Base-by-base conservation (phyloP, 495 filamentous ascomycete species). In the Jackrogersella minutella region DNA sequence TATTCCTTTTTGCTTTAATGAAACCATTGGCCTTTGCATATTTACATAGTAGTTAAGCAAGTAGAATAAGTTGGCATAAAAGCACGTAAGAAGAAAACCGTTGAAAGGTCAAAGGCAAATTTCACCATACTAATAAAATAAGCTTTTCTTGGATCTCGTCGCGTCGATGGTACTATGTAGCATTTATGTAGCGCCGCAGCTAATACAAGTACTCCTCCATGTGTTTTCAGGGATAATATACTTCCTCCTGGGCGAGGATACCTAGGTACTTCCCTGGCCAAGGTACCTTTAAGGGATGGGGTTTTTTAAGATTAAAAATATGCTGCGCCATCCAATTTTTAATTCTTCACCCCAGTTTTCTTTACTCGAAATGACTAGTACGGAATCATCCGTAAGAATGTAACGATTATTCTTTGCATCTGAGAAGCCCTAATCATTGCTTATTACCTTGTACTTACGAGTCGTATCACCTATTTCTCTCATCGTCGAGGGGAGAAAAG, bases 261-360 rank as follows among this genome's bases (percentile, higher is more conserved):
- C 34, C 24, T 21, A 34, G 30, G 13, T 56, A 34, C 49, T 1
- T 33, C 41, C 9, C n/a, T 11, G 9, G 26, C 41, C 21, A 46
- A 46, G 22, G 26, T 43, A 43, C n/a, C 4, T 17, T 3, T 17
- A 17, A 9, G 26, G 58, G 37, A 61, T 41, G 47, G 33, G 39
- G 22, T 49, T 46, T 54, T 46, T 62, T 56, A 58, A 64, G 62
- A 64, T 65, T 65, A 65, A 58, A 64, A 40, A 58, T 49, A 58
- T 52, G 53, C 58, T 68, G 58, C 64, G 64, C 58, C 65, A 5
- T 39, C 58, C 62, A 3, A 40, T 36, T 14, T 46, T 66, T 59
- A 31, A 52, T 52, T 52, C 33, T 54, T 51, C 16, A n/a, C 47
- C 59, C 55, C 46, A 46, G 19, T 22, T 22, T 26, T 28, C 50